A percentile compares a stretch with the other conserved stretches of the same genome.
These are phyloP conservation scores for Cokeromyces recurvatus DNA, from an alignment of 371 early-diverging fungal genomes.

Conservation along the genomic window DNA sequence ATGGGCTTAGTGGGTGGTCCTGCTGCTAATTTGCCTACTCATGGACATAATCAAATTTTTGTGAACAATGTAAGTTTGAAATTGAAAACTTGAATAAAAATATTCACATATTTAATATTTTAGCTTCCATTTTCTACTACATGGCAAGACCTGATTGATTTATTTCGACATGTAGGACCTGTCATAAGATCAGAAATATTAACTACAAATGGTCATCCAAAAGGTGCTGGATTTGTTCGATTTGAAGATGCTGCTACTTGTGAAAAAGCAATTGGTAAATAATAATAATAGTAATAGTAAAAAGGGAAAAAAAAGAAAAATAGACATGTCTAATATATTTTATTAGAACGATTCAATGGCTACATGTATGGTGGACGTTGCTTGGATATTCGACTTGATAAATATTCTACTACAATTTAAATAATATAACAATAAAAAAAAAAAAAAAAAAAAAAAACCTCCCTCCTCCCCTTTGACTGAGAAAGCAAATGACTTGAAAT, in stretches of 20 bases:
- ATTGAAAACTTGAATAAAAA: neutral
- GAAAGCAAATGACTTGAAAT: too few species aligned
- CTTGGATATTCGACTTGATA: constrained; percentile 50
- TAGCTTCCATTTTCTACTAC: constrained; percentile 65
- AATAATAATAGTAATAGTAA: neutral
- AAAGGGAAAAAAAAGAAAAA: too few species aligned
- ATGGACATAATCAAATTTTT: constrained; percentile 50
- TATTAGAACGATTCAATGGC: constrained; percentile 51
- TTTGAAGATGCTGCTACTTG: constrained; percentile 55
- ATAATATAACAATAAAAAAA: neutral
- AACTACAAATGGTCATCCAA: constrained; percentile 48
- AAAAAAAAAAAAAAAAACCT: neutral
- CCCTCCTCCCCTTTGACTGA: too few species aligned
- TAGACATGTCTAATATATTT: too few species aligned
- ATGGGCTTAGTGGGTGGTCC: constrained; percentile 37
- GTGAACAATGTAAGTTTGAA: constrained; percentile 49
- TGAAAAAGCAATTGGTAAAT: constrained; percentile 57
- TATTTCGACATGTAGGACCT: constrained; percentile 59
- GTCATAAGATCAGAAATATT: constrained; percentile 53
- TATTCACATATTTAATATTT: neutral
- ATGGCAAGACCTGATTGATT: constrained; percentile 59
- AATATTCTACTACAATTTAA: constrained; percentile 19
- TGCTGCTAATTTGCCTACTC: constrained; percentile 34
- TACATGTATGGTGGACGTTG: constrained; percentile 56
- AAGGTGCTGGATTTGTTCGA: constrained; percentile 59